Base-by-base conservation (phyloP, 1,139 yeast genomes). In the Wickerhamomyces sp. region DNA sequence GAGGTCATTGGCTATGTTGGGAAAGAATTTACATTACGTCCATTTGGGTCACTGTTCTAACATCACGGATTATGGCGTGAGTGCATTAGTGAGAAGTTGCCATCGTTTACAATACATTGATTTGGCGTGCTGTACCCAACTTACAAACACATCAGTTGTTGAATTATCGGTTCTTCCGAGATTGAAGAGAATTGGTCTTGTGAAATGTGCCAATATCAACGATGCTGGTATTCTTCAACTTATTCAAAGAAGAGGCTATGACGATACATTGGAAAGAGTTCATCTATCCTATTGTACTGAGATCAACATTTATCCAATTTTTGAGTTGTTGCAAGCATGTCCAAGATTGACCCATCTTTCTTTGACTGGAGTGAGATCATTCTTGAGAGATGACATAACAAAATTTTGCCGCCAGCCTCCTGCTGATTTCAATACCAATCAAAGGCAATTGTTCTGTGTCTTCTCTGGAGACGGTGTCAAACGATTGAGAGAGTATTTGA, bases 381-480 rank as follows among this genome's bases (percentile, higher is more conserved):
- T 91, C 61, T 70, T 91, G 55, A 72, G 95, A 43, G 72, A 82
- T 15, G 97, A 91, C 51, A 76, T 91, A 34, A 83, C 93, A 1
- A 80, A 76, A 47, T 89, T 78, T 59, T 89, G 97, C 56, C 80
- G 98, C 23, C 85, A 82, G n/a, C 94, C 97, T 2, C 98, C 98
- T 3, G 77, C 86, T 12, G 97, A 89, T 52, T 89, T 91, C 55
- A 88, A 84, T 39, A 88, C 81, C 40, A 84, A 82, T 50, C 98
- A 91, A 59, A 81, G 81, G 47, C 74, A 82, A 15, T 73, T 86
- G 34, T 91, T 91, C 52, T 91, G 98, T 61, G 98, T 91, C 9
- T 91, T 88, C 54, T 82, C 94, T 25, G 97, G 97, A 1, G 78
- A 74, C 44, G 97, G 97, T 5, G 96, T 91, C 14, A 73, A 66